Conservation (phyloP, 768 basidiomycete genomes). For the Xerocomellus intermedius region DNA sequence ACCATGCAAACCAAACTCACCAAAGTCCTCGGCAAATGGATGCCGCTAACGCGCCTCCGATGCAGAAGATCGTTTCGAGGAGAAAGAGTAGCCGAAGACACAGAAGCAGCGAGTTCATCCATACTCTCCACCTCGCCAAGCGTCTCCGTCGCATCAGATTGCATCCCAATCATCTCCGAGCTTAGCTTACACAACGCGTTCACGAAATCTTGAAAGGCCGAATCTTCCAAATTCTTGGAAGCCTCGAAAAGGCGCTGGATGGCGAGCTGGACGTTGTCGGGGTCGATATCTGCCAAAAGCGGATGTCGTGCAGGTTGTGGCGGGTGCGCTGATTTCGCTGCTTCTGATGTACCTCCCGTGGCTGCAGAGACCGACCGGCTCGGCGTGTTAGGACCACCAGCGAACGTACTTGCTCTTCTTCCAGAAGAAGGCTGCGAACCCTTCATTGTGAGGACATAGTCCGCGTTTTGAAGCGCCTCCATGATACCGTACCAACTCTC, state of each 20-base stretch:
- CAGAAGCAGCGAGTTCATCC: constrained; percentile 35
- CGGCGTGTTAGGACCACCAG: constrained; percentile 34
- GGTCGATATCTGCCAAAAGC: constrained; percentile 68
- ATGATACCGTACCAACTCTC: constrained; percentile 90
- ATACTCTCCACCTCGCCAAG: constrained; percentile 31
- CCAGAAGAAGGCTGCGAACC: constrained; percentile 36
- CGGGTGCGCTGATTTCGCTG: constrained; percentile 16
- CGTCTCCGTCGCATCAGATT: constrained; percentile 41
- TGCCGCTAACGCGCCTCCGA: constrained; percentile 80
- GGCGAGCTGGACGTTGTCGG: constrained; percentile 66
- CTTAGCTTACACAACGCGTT: constrained; percentile 81
- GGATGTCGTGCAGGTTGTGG: constrained; percentile 47
- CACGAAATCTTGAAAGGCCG: constrained; percentile 76
- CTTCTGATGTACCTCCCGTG: constrained; percentile 7
- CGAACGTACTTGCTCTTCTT: constrained; percentile 34
- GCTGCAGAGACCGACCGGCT: constrained; percentile 42
- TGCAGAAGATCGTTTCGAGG: constrained; percentile 46
- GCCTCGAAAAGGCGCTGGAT: constrained; percentile 88
- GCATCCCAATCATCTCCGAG: constrained; percentile 91
- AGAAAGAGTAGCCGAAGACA: constrained; percentile 37
- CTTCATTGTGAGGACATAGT: constrained; percentile 79
- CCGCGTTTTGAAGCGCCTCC: constrained; percentile 92
- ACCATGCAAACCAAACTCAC: constrained; percentile 42
- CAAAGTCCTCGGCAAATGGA: constrained; percentile 76
- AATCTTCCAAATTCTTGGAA: constrained; percentile 79